These are phyloP conservation scores for Leucocoprinus leucothites DNA, from an alignment of 768 basidiomycete genomes.

Conservation along the genomic window DNA sequence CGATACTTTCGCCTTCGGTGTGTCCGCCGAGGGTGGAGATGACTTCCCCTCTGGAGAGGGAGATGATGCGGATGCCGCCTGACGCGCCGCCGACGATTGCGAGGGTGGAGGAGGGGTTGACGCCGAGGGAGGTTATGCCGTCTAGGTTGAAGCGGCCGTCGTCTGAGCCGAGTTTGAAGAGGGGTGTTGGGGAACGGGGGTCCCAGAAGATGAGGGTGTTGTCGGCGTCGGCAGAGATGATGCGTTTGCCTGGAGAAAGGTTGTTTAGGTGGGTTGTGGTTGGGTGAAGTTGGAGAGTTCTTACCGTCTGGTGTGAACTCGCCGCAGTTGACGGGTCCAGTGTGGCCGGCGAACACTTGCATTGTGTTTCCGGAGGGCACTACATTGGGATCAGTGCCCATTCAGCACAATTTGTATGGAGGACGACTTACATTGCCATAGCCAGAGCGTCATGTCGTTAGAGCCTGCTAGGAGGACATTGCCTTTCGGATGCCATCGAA, in stretches of 20 bases:
- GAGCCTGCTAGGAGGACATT: slow-evolving; percentile 85
- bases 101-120: slow-evolving; percentile 86
- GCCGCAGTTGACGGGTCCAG: slow-evolving; percentile 78
- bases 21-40: slow-evolving; percentile 80
- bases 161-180: slow-evolving; percentile 74
- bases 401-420: not conserved
- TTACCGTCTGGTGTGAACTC: slow-evolving; percentile 89
- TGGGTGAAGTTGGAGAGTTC: slow-evolving; percentile 2
- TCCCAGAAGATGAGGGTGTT: slow-evolving; percentile 90
- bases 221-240: slow-evolving; percentile 83
- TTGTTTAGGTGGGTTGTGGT: slow-evolving; percentile 7
- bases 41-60: slow-evolving; percentile 82
- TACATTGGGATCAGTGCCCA: slow-evolving; percentile 25
- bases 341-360: slow-evolving; percentile 94
- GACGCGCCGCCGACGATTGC: slow-evolving; percentile 86
- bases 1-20: slow-evolving; percentile 82
- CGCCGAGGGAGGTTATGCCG: slow-evolving; percentile 82
- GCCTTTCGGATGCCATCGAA: slow-evolving; percentile 97
- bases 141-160: slow-evolving; percentile 77
- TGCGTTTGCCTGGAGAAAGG: slow-evolving; percentile 64
- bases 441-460: slow-evolving; percentile 92
- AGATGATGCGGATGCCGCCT: slow-evolving; percentile 86
- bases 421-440: slow-evolving; percentile 83
- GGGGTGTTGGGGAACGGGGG: slow-evolving; percentile 69
- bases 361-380: slow-evolving; percentile 95